Conservation (phyloP, 2,329 filamentous ascomycete species). For the Colletotrichum eleusines region DNA sequence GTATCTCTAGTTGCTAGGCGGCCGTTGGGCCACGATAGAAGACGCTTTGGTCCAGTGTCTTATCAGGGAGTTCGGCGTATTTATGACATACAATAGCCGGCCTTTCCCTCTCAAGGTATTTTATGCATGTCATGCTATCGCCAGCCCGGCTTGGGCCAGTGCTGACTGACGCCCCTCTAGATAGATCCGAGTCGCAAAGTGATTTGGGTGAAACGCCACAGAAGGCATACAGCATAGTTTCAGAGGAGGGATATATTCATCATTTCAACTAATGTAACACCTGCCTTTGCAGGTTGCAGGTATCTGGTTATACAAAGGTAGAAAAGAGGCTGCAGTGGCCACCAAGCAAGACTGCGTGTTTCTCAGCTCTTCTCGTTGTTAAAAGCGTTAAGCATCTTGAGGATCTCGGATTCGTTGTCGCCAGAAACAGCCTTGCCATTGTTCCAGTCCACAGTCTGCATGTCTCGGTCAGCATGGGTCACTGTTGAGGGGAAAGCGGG, state of each 20-base stretch:
- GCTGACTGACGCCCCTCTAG: too few relatives aligned
- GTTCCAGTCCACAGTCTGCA: slow-evolving; percentile 87
- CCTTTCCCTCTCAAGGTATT: neutral
- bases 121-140: neutral
- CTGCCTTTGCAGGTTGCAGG: neutral
- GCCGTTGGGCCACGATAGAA: neutral
- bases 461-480: slow-evolving; percentile 15
- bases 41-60: neutral
- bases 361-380: slow-evolving; percentile 46
- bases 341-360: neutral
- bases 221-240: neutral
- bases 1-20: too few relatives aligned
- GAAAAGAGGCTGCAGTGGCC: slow-evolving; percentile 5
- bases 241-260: slow-evolving; percentile 26
- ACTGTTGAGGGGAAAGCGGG: neutral
- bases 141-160: neutral
- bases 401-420: slow-evolving; percentile 88
- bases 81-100: neutral
- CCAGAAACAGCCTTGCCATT: slow-evolving; percentile 85
- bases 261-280: slow-evolving; percentile 29
- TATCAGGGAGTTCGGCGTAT: neutral
- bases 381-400: slow-evolving; percentile 79
- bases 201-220: neutral
- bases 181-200: too few relatives aligned
- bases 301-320: slow-evolving; percentile 28